These are phyloP conservation scores for Lipomyces japonicus DNA, from an alignment of 805 yeast species.

Conservation along the genomic window DNA sequence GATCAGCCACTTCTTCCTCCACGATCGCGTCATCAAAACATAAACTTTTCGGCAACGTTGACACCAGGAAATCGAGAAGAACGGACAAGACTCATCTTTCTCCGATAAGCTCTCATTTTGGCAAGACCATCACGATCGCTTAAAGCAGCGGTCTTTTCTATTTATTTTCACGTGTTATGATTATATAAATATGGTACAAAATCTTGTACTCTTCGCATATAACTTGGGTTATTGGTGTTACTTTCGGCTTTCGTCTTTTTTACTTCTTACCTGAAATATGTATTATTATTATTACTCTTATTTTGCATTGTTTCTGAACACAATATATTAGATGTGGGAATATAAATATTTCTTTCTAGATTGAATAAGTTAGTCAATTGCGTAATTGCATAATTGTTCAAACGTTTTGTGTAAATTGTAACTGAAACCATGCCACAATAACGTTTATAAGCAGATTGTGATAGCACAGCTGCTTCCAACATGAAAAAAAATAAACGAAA, in stretches of 20 bases:
- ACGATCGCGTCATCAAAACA: background rate
- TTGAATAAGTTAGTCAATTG: background rate
- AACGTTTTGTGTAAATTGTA: background rate
- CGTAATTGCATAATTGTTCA: background rate
- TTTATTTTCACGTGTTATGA: background rate
- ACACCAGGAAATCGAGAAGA: slow-evolving; percentile 17
- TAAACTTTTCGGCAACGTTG: slow-evolving; percentile 16
- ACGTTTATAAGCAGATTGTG: no score
- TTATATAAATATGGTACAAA: no score
- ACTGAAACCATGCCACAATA: no score
- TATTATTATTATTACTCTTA: no score
- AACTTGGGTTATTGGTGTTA: no score
- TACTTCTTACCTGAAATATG: background rate
- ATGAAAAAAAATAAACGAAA: no score
- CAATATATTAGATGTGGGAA: background rate
- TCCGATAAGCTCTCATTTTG: slow-evolving; percentile 13
- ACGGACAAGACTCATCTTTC: slow-evolving; percentile 18
- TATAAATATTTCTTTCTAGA: background rate
- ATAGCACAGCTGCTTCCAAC: no score
- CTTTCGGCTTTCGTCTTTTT: background rate
- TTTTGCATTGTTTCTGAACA: no score
- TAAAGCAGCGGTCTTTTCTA: background rate
- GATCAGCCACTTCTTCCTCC: background rate
- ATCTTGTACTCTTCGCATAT: no score
- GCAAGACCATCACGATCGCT: slow-evolving; percentile 17